Base-by-base conservation (phyloP, 2,329 filamentous ascomycete genomes). In the Chaetoscypha palmicola region DNA sequence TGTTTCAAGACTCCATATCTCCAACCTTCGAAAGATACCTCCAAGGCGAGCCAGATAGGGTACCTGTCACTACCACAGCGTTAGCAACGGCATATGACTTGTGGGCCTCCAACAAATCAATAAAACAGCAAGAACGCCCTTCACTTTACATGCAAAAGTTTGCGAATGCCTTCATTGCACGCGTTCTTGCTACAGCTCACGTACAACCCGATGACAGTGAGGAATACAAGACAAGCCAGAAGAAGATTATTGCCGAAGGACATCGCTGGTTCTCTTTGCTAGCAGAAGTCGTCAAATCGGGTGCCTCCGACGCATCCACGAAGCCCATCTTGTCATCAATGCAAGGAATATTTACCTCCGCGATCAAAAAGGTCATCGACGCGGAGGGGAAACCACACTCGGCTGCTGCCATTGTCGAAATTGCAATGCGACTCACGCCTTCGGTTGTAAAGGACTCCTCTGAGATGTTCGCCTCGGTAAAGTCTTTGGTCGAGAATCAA, bases 121-220 rank as follows among this genome's bases (percentile, higher is more conserved):
- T 65, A 1, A 64, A 70, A 2, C 53, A 80, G 3, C 62, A 72
- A 0, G 54, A 66, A 2, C 67, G 74, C 1, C 67, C 86, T 0
- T 61, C 68, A 12, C 62, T 69, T 2, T 69, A 81, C 50, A 92
- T 86, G 86, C 62, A 68, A 2, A 68, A 68, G 1, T 64, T 88
- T n/a, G 75, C 77, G 0, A 66, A 75, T 1, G 62, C 71, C 0
- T 66, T 95, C n/a, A 69, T 81, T 20, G 69, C 78, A 23, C 73
- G 76, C 28, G 79, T 95, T 45, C 81, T 80, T 42, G 76, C 77
- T 4, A 94, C 88, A 0, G 84, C 88, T 14, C 86, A 86, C 53
- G 72, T 76, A 20, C 71, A 72, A 32, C 94, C 87, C 0, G 88
- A 95, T 60, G 72, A 77, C 39, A 69, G 70, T 11, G 31, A 43